A percentile compares a stretch with the other conserved stretches of the same genome.
Conservation (phyloP, 1,139 yeast genomes). For the Hemisphaericaspora subhashii region DNA sequence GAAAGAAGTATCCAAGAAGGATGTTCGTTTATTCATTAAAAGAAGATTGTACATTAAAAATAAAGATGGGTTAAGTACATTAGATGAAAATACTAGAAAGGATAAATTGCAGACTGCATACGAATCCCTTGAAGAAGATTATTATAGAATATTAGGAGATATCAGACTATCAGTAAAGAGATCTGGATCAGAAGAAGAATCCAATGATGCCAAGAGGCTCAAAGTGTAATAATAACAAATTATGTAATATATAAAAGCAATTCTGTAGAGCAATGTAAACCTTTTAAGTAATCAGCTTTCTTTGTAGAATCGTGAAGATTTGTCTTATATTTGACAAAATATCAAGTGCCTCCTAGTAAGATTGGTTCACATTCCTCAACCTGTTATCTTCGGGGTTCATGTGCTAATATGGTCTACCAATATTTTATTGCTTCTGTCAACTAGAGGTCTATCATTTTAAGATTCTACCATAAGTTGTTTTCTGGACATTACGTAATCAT, state of each 20-base stretch:
- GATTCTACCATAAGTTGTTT: too few relatives aligned
- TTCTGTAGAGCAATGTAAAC: neutral
- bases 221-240: slow-evolving; percentile 1
- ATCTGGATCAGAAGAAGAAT: slow-evolving; percentile 6
- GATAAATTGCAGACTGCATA: slow-evolving; percentile 80
- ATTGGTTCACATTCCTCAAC: too few relatives aligned
- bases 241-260: neutral
- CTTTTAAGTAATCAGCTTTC: too few relatives aligned
- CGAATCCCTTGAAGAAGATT: slow-evolving; percentile 66
- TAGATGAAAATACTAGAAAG: slow-evolving; percentile 60
- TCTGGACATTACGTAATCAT: too few relatives aligned
- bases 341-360: too few relatives aligned
- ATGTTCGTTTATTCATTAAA: slow-evolving; percentile 64
- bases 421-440: too few relatives aligned
- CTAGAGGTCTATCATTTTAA: too few relatives aligned
- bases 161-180: slow-evolving; percentile 24
- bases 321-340: too few relatives aligned
- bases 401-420: too few relatives aligned
- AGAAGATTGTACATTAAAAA: slow-evolving; percentile 73
- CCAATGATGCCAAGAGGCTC: neutral
- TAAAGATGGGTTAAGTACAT: slow-evolving; percentile 67
- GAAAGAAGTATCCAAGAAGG: slow-evolving; percentile 30
- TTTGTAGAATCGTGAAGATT: too few relatives aligned
- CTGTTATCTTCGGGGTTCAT: too few relatives aligned
- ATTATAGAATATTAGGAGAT: slow-evolving; percentile 52